A percentile compares a stretch with the other conserved stretches of the same genome.
Conservation (phyloP, 768 basidiomycete species). For the Termitomyces sp. region DNA sequence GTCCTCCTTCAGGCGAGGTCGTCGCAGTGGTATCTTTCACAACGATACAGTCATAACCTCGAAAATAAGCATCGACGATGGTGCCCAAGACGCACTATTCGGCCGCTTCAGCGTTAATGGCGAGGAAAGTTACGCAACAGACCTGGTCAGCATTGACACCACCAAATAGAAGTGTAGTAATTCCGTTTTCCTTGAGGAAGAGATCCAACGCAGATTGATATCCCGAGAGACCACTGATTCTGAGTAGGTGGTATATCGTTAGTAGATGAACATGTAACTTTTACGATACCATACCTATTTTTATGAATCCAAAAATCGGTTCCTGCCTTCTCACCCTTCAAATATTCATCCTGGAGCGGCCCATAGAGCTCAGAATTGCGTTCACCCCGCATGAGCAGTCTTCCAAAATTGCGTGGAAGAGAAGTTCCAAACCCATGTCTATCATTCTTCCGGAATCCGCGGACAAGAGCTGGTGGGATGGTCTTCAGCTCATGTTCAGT, state of each 20-base stretch:
- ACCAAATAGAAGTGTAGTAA: slow-evolving; percentile 55
- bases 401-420: slow-evolving; percentile 48
- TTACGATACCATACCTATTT: slow-evolving; percentile 38
- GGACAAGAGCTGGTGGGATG: slow-evolving; percentile 54
- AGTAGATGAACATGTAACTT: not conserved
- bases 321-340: slow-evolving; percentile 44
- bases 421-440: slow-evolving; percentile 48
- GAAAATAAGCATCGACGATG: slow-evolving; percentile 55
- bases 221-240: slow-evolving; percentile 66
- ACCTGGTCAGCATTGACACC: slow-evolving; percentile 70
- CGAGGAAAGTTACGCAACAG: not conserved
- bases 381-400: slow-evolving; percentile 51
- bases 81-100: slow-evolving; percentile 60
- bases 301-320: slow-evolving; percentile 73
- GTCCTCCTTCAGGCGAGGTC: slow-evolving; percentile 49
- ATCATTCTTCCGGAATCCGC: slow-evolving; percentile 45
- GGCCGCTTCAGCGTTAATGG: not conserved
- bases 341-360: slow-evolving; percentile 50
- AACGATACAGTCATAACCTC: slow-evolving; percentile 58
- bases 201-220: slow-evolving; percentile 57
- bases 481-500: slow-evolving; percentile 57
- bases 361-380: slow-evolving; percentile 59
- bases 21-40: slow-evolving; percentile 59
- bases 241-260: slow-evolving; percentile 13
- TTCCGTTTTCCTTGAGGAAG: slow-evolving; percentile 57